Conservation (phyloP, 2,329 filamentous ascomycete genomes). For the Calycina herbarum region DNA sequence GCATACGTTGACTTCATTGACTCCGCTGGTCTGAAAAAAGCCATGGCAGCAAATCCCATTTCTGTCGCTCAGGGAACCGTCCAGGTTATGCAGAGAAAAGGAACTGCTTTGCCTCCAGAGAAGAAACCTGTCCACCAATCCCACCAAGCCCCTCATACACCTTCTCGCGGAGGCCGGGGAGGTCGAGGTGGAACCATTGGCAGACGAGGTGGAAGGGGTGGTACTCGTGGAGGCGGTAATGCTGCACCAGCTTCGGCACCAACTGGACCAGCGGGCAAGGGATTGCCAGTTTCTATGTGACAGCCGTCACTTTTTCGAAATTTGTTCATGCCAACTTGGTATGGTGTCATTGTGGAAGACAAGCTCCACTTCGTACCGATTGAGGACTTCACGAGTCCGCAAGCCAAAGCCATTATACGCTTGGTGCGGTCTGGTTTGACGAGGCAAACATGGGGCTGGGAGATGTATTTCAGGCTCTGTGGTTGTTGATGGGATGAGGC, state of each 20-base stretch:
- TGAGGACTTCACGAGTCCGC: neutral
- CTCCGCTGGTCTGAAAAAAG: conserved; percentile 70
- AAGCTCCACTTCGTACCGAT: neutral
- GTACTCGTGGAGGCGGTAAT: conserved; percentile 26
- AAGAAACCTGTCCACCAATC: conserved; percentile 55
- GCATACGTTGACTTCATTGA: conserved; percentile 89
- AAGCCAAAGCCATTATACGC: neutral
- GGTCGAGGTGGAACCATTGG: conserved; percentile 26
- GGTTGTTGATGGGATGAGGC: neutral
- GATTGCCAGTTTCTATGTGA: conserved; percentile 10
- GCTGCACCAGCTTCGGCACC: conserved; percentile 27
- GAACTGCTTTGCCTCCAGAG: conserved; percentile 80
- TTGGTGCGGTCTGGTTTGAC: neutral
- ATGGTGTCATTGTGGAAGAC: neutral
- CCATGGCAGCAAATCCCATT: conserved; percentile 78
- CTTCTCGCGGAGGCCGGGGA: conserved; percentile 27
- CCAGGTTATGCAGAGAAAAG: conserved; percentile 81
- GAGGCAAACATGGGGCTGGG: too few relatives aligned
- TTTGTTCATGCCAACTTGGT: neutral
- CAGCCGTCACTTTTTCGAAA: neutral
- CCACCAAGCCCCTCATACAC: conserved; percentile 28
- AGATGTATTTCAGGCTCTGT: too few relatives aligned
- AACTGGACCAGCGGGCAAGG: conserved; percentile 32
- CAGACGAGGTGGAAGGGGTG: conserved; percentile 29
- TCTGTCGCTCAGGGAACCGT: conserved; percentile 82